Conservation (phyloP, 805 yeast genomes). For the Naumovozyma castellii region DNA sequence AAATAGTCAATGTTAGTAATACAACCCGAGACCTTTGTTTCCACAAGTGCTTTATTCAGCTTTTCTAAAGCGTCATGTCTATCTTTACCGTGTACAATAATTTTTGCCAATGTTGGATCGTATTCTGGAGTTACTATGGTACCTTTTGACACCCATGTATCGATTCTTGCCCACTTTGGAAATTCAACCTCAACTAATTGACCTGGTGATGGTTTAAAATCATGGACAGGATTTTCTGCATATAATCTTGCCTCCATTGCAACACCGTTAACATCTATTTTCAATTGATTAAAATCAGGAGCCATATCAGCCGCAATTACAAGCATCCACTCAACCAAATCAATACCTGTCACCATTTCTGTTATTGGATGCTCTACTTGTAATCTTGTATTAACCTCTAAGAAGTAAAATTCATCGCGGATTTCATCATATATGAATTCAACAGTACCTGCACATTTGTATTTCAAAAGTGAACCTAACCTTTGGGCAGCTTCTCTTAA, state of each 20-base stretch:
- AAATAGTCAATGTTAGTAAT: slow-evolving; percentile 84
- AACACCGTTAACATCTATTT: slow-evolving; percentile 64
- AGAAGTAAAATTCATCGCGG: slow-evolving; percentile 83
- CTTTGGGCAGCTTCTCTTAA: slow-evolving; percentile 82
- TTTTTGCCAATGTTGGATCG: slow-evolving; percentile 93
- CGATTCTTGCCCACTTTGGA: slow-evolving; percentile 89
- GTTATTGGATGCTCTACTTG: slow-evolving; percentile 98
- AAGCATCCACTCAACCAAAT: slow-evolving; percentile 95
- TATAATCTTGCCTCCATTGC: slow-evolving; percentile 95
- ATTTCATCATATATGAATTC: slow-evolving; percentile 85
- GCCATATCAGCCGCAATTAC: slow-evolving; percentile 82
- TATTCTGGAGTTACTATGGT: slow-evolving; percentile 83
- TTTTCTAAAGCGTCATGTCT: slow-evolving; percentile 75
- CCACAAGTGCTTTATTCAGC: slow-evolving; percentile 70
- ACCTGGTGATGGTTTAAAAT: slow-evolving; percentile 94
- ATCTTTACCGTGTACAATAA: slow-evolving; percentile 87
- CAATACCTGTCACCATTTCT: slow-evolving; percentile 89
- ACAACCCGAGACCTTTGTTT: slow-evolving; percentile 83
- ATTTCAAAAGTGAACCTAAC: slow-evolving; percentile 71
- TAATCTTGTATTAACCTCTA: slow-evolving; percentile 92
- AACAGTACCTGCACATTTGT: slow-evolving; percentile 96
- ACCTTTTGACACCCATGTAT: slow-evolving; percentile 89
- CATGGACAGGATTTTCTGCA: slow-evolving; percentile 95
- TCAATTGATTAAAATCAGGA: slow-evolving; percentile 56
- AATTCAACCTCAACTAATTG: slow-evolving; percentile 75